Conservation (phyloP, 345 rosid genomes). For the Syzygium aromaticum region DNA sequence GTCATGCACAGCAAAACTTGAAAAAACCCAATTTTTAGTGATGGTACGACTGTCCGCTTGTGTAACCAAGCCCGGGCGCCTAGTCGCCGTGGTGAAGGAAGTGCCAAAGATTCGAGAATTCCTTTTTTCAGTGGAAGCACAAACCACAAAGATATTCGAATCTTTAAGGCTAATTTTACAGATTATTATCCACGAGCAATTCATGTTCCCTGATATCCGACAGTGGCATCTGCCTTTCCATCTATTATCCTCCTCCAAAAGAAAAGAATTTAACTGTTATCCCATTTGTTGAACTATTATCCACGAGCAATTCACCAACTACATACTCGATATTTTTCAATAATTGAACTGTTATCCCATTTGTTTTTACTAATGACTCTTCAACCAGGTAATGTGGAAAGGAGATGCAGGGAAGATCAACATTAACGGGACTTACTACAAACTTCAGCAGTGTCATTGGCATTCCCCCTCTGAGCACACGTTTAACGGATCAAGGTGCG, state of each 20-base stretch:
- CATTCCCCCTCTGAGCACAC: conserved; percentile 69
- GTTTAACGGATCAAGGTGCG: conserved; percentile 42
- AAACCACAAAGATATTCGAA: background rate
- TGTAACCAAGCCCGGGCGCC: background rate
- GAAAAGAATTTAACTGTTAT: background rate
- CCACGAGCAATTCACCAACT: background rate
- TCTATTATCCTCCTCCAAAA: background rate
- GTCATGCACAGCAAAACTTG: background rate
- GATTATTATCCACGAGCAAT: background rate
- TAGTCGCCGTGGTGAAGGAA: background rate
- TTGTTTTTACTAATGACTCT: background rate
- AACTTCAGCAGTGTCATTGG: conserved; percentile 54
- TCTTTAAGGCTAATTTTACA: background rate
- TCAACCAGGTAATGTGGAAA: conserved; percentile 49
- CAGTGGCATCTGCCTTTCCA: background rate
- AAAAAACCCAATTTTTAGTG: background rate
- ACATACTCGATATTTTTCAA: background rate
- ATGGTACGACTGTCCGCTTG: background rate
- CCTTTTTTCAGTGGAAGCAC: background rate
- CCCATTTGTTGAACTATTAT: too few species aligned
- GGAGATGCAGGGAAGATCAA: conserved; percentile 57
- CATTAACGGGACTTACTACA: conserved; percentile 36
- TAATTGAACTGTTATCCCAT: background rate
- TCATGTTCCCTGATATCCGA: background rate
- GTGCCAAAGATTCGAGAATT: background rate